Evolutionary conservation across 2,329 filamentous ascomycete species (phyloP), one percentile per base, ranked within the genome.

Genomic region (Cadophora sp.): DNA sequence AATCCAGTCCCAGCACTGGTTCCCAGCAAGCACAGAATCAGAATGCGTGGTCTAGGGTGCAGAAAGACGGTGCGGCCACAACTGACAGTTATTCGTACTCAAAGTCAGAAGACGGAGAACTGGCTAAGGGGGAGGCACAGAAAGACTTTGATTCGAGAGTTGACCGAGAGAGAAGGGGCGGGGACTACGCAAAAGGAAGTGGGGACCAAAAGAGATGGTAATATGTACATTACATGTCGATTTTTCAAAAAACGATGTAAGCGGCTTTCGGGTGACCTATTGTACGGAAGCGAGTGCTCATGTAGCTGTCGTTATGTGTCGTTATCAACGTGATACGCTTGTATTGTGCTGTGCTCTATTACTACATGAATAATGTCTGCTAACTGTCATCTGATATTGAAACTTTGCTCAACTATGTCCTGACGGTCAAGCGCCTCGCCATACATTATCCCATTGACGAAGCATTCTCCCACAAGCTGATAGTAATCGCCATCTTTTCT

Each of bases 131-230:
- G 19, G 70, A 76, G 60, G 74, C 75, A 7, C 77, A 78, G 68
- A 73, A 71, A 59, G 77, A 78, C 24, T 79, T 79, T 67, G 77
- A 79, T 73, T 75, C 74, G 22, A 66, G 69, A n/a, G 66, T 79
- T 24, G 77, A 79, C 50, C 69, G 69, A 29, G 77, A 79, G 64
- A 70, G 77, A 51, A 71, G 68, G 24, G 77, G 77, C 11, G 76
- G 72, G 0, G 71, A 76, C 53, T 78, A 77, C 60, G 68, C 43
- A 29, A 56, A 69, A 26, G 64, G 69, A n/a, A 67, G 51, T 62
- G 72, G 70, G n/a, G 72, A 74, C 63, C 70, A 72, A 63, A 71
- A 69, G 62, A 67, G 69, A 50, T 75, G 74, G 75, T 76, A 58
- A 19, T 43, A 16, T 43, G 40, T 43, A 43, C 40, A 43, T 43